Base-by-base conservation (phyloP, 768 basidiomycete genomes). In the Goffeauzyma gilvescens region DNA sequence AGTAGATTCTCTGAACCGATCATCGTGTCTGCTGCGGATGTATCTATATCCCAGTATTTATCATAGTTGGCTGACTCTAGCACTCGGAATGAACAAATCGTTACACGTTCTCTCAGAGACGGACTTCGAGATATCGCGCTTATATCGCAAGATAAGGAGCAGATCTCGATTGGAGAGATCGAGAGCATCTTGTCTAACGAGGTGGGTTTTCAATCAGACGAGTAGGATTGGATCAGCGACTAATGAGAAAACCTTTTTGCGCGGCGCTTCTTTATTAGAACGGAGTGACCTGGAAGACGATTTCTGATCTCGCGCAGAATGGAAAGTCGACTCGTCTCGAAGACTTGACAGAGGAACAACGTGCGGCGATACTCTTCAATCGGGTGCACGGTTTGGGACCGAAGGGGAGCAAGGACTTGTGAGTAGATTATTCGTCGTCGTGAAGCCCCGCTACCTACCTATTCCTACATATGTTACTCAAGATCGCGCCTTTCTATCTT, bases 251-350 rank as follows among this genome's bases (percentile, higher is more conserved):
- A 18, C 26, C 5, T 23, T 17, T 34, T 21, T 23, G 9, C n/a
- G 13, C 34, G 21, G 10, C 5, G 39, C 3, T 28, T 2, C 26
- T 4, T 12, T 33, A 6, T 17, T 44, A 62, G 57, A 58, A 62
- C 45, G 52, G 54, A 5, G 54, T 59, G 8, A 44, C 53, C 2
- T 62, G 60, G 58, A 41, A 55, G 28, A 22, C 55, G 24, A 54
- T 62, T 26, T 25, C 41, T 12, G 41, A 56, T 13, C 38, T 59
- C 18, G 38, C 57, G 18, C 41, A 48, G n/a, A 32, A 30, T 20
- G 59, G 57, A 4, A 44, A 54, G 8, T 46, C 52, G 4, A 46
- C 54, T 15, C 50, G 53, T 32, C 26, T 61, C 6, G 52, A 51
- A 20, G 32, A 21, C 5, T 33, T 59, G 4, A 41, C 42, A 14